Percentiles rank a stretch among this genome's conserved stretches.
These are phyloP conservation scores for Silene latifolia DNA, from an alignment of 148 eudicot species.

Conservation along the genomic window DNA sequence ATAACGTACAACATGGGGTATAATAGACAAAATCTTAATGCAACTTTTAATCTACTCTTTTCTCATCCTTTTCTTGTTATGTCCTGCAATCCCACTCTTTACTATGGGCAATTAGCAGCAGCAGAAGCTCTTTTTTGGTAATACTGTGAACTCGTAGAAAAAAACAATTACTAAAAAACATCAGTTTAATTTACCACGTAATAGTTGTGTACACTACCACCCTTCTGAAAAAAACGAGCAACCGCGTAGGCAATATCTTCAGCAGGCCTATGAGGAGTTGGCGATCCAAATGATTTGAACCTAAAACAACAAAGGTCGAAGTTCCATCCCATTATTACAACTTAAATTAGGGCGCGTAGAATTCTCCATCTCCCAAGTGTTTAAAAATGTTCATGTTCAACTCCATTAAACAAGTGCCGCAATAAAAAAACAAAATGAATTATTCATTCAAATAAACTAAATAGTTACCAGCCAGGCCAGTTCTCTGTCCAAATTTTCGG, in stretches of 20 bases:
- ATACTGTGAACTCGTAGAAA: too few species aligned
- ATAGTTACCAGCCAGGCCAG: constrained; percentile 99
- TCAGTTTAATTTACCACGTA: constrained; percentile 59
- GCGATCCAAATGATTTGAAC: constrained; percentile 86
- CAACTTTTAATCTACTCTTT: too few species aligned
- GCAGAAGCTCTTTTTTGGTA: too few species aligned
- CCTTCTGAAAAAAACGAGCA: constrained; percentile 96
- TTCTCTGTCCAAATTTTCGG: constrained; percentile 98
- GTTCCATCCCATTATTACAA: too few species aligned
- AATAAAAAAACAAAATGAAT: background rate
- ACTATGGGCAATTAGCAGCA: too few species aligned
- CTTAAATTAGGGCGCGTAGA: background rate
- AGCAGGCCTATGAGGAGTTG: constrained; percentile 90
- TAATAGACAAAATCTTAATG: background rate
- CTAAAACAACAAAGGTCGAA: constrained; percentile 31
- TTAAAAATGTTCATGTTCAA: too few species aligned
- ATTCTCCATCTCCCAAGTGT: background rate
- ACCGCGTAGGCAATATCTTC: constrained; percentile 93
- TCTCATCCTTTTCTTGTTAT: too few species aligned
- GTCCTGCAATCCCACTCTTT: too few species aligned
- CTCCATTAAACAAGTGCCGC: background rate
- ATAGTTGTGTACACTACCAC: constrained; percentile 93
- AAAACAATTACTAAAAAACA: background rate
- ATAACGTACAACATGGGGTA: background rate
- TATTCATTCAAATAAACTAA: background rate